Evolutionary conservation across 306 rosid species (phyloP).

Genomic region (Gastrolobium bilobum): DNA sequence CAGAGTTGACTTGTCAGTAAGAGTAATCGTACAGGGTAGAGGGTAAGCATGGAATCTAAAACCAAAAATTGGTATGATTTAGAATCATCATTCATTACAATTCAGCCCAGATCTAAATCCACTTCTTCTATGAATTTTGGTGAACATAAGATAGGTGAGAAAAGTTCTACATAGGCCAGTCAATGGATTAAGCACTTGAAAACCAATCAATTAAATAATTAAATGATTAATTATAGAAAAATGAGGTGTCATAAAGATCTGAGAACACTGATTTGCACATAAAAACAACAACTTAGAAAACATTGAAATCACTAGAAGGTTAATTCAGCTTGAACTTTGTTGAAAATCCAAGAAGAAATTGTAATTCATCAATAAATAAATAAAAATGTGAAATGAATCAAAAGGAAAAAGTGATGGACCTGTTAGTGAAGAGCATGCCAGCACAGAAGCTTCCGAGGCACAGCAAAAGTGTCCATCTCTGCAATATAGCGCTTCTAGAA

Average conservation of each 20-base stretch:
- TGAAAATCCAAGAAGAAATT: not conserved
- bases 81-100: constrained; percentile 38
- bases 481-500: constrained; percentile 71
- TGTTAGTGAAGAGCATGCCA: constrained; percentile 92
- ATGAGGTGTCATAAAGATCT: constrained; percentile 26
- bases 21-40: constrained; percentile 14
- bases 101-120: constrained; percentile 55
- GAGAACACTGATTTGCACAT: constrained; percentile 6
- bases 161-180: not conserved
- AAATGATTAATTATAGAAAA: not conserved
- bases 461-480: constrained; percentile 84
- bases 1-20: constrained; percentile 40
- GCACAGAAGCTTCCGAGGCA: constrained; percentile 89
- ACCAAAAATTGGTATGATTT: constrained; percentile 16
- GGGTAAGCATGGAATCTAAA: constrained; percentile 26
- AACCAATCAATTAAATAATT: constrained; percentile 6
- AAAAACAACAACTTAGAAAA: constrained; percentile 7
- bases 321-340: not conserved
- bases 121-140: constrained; percentile 13
- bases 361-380: not conserved
- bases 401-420: constrained; percentile 54
- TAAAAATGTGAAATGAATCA: not conserved
- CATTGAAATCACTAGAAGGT: not conserved
- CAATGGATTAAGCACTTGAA: constrained; percentile 26
- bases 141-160: not conserved